Conservation (phyloP, 495 filamentous ascomycete genomes). For the Neurospora sublineolata region DNA sequence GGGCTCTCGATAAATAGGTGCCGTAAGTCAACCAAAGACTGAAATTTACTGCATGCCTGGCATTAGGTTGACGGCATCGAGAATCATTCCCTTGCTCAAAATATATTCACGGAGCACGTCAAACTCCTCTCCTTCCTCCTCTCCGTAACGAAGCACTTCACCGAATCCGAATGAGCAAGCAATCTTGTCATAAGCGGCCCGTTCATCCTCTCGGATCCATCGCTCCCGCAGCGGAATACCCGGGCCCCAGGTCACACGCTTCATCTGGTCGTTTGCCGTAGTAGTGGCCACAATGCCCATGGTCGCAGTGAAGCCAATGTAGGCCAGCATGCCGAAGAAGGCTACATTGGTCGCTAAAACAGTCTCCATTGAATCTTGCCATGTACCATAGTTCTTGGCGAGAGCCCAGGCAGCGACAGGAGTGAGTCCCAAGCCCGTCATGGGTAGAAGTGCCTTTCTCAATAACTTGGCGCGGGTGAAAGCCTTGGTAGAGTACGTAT, state of each 20-base stretch:
- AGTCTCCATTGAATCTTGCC: constrained; percentile 62
- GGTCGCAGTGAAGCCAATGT: constrained; percentile 63
- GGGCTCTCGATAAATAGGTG: background rate
- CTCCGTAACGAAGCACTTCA: constrained; percentile 63
- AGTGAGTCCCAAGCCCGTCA: constrained; percentile 34
- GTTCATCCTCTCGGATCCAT: constrained; percentile 90
- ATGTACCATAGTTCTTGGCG: constrained; percentile 45
- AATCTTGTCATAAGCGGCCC: constrained; percentile 77
- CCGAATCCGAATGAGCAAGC: constrained; percentile 84
- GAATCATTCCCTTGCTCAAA: constrained; percentile 68
- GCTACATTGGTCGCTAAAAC: constrained; percentile 60
- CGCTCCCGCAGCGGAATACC: constrained; percentile 70
- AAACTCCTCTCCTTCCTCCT: constrained; percentile 88
- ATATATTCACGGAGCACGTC: constrained; percentile 71
- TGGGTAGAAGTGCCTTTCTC: constrained; percentile 31
- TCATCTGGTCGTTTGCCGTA: constrained; percentile 88
- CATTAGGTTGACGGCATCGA: constrained; percentile 82
- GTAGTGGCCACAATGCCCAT: constrained; percentile 75
- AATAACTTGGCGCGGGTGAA: constrained; percentile 55
- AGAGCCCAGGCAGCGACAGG: constrained; percentile 61
- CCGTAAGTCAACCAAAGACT: background rate
- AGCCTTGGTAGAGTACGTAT: constrained; percentile 61
- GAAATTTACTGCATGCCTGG: constrained; percentile 62
- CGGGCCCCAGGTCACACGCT: constrained; percentile 73
- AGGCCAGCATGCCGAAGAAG: constrained; percentile 70